These are phyloP conservation scores for Leucogyrophana mollusca DNA, from an alignment of 768 basidiomycete species.

Conservation along the genomic window DNA sequence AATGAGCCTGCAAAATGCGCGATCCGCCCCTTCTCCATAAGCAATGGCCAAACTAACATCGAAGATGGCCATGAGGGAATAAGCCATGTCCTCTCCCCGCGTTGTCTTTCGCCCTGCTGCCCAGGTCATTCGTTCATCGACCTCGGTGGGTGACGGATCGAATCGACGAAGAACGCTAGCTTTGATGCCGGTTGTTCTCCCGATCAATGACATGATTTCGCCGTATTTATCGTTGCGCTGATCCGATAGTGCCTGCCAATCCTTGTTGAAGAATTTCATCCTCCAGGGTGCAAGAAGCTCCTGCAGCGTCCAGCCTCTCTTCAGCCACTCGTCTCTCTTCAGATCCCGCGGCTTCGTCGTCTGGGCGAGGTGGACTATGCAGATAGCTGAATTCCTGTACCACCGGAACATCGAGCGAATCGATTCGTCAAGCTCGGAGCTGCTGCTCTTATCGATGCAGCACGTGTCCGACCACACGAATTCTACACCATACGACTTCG, in stretches of 20 bases:
- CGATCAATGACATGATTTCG: no score
- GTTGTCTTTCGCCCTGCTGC: conserved; percentile 15
- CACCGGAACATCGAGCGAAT: conserved; percentile 14
- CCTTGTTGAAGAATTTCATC: conserved; percentile 10
- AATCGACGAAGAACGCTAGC: no score
- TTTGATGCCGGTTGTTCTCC: no score
- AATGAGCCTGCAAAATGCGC: conserved; percentile 8
- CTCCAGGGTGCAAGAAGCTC: conserved; percentile 8
- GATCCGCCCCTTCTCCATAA: conserved; percentile 15
- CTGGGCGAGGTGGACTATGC: conserved; percentile 7
- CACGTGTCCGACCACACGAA: conserved; percentile 10
- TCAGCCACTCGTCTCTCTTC: conserved; percentile 8
- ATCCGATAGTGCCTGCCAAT: conserved; percentile 5
- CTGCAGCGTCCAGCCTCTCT: no score
- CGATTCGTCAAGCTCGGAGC: conserved; percentile 13
- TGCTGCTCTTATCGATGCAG: no score
- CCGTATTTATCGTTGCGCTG: neutral
- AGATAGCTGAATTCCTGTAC: conserved; percentile 12
- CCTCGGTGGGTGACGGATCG: no score
- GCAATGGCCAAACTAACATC: conserved; percentile 10
- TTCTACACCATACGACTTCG: neutral
- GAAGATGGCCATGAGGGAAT: conserved; percentile 15
- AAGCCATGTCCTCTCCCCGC: conserved; percentile 13
- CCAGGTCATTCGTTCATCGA: conserved; percentile 12
- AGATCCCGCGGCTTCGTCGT: conserved; percentile 2